These are phyloP conservation scores for Penicillium sp. DNA, from an alignment of 2,329 filamentous ascomycete genomes.

Conservation along the genomic window DNA sequence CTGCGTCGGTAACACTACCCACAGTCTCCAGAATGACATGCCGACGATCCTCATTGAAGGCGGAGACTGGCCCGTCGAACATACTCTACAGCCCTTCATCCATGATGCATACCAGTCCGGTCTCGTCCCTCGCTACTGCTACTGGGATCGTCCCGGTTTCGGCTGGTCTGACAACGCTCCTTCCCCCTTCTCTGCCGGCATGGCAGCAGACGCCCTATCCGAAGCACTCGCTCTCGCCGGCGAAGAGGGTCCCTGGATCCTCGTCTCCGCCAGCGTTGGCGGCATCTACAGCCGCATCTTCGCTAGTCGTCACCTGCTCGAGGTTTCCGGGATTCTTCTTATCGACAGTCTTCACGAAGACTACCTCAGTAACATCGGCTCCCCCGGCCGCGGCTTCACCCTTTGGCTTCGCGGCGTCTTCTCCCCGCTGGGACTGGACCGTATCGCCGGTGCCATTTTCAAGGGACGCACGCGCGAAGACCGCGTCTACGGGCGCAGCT, in stretches of 20 bases:
- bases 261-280: slow-evolving; percentile 77
- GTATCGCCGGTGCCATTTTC: slow-evolving; percentile 71
- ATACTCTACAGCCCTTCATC: slow-evolving; percentile 70
- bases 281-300: slow-evolving; percentile 90
- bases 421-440: slow-evolving; percentile 76
- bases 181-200: slow-evolving; percentile 83
- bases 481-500: slow-evolving; percentile 69
- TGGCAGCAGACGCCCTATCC: slow-evolving; percentile 76
- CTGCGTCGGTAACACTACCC: slow-evolving; percentile 68
- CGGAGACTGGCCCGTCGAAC: slow-evolving; percentile 71
- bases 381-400: slow-evolving; percentile 63
- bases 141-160: slow-evolving; percentile 83
- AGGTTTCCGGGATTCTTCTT: slow-evolving; percentile 69
- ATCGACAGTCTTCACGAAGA: slow-evolving; percentile 87
- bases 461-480: slow-evolving; percentile 70
- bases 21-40: slow-evolving; percentile 49
- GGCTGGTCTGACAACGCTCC: slow-evolving; percentile 87
- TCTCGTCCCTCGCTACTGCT: slow-evolving; percentile 84
- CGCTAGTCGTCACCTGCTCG: slow-evolving; percentile 66
- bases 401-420: slow-evolving; percentile 81
- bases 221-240: slow-evolving; percentile 73
- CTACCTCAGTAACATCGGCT: slow-evolving; percentile 58
- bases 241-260: slow-evolving; percentile 79
- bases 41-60: slow-evolving; percentile 81
- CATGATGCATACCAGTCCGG: slow-evolving; percentile 64